phyloP scores from a whole-genome alignment of 306 rosid genomes.

The Vachellia pachyceras region DNA sequence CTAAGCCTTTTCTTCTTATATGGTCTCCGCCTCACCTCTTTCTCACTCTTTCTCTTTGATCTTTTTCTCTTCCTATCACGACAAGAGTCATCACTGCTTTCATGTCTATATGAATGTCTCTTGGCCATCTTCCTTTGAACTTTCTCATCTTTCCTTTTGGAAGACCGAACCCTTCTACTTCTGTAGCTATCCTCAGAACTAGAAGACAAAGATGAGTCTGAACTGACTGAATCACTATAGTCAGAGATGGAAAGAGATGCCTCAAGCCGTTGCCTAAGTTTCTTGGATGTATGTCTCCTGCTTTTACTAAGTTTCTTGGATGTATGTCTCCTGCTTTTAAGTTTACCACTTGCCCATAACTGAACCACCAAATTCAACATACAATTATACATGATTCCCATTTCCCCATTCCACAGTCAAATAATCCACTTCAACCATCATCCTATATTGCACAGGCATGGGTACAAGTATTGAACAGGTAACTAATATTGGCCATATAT shows the following conservation, averaged over 20 bases:
- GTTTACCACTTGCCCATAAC: conserved; percentile 57
- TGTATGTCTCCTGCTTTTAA: conserved; percentile 53
- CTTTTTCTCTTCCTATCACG: conserved; percentile 60
- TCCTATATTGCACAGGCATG: background rate
- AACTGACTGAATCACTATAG: conserved; percentile 55
- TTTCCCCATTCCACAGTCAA: background rate
- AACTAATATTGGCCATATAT: background rate
- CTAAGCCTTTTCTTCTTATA: conserved; percentile 58
- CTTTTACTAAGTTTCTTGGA: conserved; percentile 73
- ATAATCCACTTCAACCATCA: conserved; percentile 3
- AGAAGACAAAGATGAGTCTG: conserved; percentile 50
- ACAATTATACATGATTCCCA: conserved; percentile 9
- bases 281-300: conserved; percentile 68
- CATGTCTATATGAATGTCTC: conserved; percentile 50
- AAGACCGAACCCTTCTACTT: conserved; percentile 59
- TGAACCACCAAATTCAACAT: conserved; percentile 42
- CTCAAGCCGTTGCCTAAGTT: conserved; percentile 52
- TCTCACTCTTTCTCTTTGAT: conserved; percentile 53
- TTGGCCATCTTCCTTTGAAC: conserved; percentile 57
- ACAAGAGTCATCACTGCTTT: conserved; percentile 58
- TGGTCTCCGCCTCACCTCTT: conserved; percentile 51
- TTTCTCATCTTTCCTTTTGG: conserved; percentile 52
- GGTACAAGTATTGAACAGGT: background rate
- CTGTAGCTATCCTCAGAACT: conserved; percentile 58
- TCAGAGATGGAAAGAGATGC: conserved; percentile 58